Base-by-base conservation (phyloP, 148 eudicot species). In the Rheum nobile region DNA sequence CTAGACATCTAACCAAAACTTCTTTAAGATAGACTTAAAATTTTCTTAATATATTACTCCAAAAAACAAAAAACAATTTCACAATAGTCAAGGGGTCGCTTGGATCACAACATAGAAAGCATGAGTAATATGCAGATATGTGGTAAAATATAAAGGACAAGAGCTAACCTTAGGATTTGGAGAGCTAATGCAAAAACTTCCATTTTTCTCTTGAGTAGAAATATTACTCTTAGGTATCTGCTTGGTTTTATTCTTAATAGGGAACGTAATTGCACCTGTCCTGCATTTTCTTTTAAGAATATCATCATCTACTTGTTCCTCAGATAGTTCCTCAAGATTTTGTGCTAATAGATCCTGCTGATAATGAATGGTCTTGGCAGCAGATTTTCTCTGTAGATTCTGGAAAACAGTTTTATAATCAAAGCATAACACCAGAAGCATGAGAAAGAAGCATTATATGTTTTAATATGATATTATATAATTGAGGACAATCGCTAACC, bases 81-180 rank as follows among this genome's bases (percentile, higher is more conserved):
- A 24, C 31, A 21, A 50, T 5, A n/a, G 57, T 19, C 57, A 48
- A 22, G 63, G 37, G 38, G 68, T 61, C 38, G 11, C 13, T 65
- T 32, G 8, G 39, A 46, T 8, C 32, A 71, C 78, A 24, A 74
- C 24, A 65, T 39, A 61, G 29, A 22, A 21, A 42, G 19, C 67
- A 65, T 9, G 39, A 6, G 21, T 31, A 16, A 32, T n/a, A 65
- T 32, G 22, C 70, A 65, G 70, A 65, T 65, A 34, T 34, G 47
- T 43, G 42, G 73, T 22, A 70, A 28, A 48, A 65, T 4, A 31
- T 24, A 61, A 12, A 42, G 26, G 13, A 52, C 10, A 72, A 29
- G 24, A 75, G 38, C 83, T 77, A 67, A 88, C 96, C 71, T 87
- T 83, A 28, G 72, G 63, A 70, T 87, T 83, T 28, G 72, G 61